Base-by-base conservation (phyloP, 2,329 filamentous ascomycete species). In the Gremmenia infestans region DNA sequence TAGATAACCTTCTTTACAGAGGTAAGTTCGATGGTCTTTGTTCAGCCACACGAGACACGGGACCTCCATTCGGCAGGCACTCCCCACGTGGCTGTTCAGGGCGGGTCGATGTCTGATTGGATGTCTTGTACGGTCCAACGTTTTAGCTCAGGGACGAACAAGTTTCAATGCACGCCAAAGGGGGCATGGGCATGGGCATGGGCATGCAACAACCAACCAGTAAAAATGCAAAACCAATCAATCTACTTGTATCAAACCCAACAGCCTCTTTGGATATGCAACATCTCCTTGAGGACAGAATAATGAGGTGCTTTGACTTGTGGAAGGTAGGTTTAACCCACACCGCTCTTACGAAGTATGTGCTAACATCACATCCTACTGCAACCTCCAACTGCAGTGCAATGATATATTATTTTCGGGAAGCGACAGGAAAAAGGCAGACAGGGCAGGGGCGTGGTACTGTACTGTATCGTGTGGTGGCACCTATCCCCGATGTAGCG, bases 311-410 rank as follows among this genome's bases (percentile, higher is more conserved):
- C 46, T 46, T 46, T 45, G 54, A 56, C 50, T 45, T 28, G 22
- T 15, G 37, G 37, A n/a, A 39, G 11, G 23, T 49, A n/a, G 17
- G 32, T 14, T 32, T n/a, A 14, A 25, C 25, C 37, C 51, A 53
- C 55, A 57, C 55, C 55, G 55, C 55, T 53, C 40, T 53, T 51
- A n/a, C n/a, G n/a, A n/a, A n/a, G n/a, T n/a, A 46, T 39, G 50
- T 49, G 25, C 50, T 39, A 19, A 17, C 2, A 36, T 52, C 48
- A 43, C 2, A 36, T 52, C 48, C 43, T 42, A 15, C 46, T 17
- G 23, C 14, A 32, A 28, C 9, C 14, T 47, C 19, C 9, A 47
- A 3, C 11, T 23, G 15, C n/a, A 22, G 9, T 45, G 2, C 15
- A 22, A 22, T 22, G 22, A 12, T 15, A 45, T 45, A 22, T 42